phyloP scores from a whole-genome alignment of 2,329 filamentous ascomycete genomes.

The Blastomyces percursus region DNA sequence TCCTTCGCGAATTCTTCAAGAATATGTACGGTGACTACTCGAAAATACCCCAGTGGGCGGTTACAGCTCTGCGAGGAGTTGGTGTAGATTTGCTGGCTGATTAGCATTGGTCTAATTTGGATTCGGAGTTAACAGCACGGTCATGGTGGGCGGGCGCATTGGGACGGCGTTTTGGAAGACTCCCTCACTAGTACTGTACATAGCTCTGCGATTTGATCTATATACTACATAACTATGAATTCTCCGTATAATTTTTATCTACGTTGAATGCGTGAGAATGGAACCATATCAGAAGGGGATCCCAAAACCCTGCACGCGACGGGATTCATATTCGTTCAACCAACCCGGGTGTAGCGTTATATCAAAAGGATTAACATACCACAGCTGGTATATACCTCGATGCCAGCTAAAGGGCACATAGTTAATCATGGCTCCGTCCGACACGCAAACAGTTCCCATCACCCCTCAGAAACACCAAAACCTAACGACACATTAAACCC shows the following conservation, averaged over 20 bases:
- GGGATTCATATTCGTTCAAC: not conserved
- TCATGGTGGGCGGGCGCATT: not conserved
- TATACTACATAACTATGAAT: not conserved
- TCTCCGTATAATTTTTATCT: too few species aligned
- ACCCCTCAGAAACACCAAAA: slow-evolving; percentile 4
- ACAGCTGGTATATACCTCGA: not conserved
- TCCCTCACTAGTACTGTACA: not conserved
- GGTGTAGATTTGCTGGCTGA: slow-evolving; percentile 57
- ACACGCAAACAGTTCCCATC: not conserved
- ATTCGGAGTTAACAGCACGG: not conserved
- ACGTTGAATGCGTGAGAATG: too few species aligned
- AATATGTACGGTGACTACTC: slow-evolving; percentile 56
- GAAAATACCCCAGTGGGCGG: slow-evolving; percentile 72
- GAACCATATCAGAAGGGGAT: too few species aligned
- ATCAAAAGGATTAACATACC: not conserved
- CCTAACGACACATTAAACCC: slow-evolving; percentile 13
- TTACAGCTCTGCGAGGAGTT: slow-evolving; percentile 66
- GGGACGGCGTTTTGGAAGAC: slow-evolving; percentile 2
- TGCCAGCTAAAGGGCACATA: not conserved
- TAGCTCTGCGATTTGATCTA: not conserved
- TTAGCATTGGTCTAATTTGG: slow-evolving; percentile 1
- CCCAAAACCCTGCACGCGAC: not conserved
- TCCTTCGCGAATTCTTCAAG: slow-evolving; percentile 66
- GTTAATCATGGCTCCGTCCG: not conserved
- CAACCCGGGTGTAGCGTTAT: not conserved